These are phyloP conservation scores for Tricholoma terreum DNA, from an alignment of 768 basidiomycete species.

Conservation along the genomic window DNA sequence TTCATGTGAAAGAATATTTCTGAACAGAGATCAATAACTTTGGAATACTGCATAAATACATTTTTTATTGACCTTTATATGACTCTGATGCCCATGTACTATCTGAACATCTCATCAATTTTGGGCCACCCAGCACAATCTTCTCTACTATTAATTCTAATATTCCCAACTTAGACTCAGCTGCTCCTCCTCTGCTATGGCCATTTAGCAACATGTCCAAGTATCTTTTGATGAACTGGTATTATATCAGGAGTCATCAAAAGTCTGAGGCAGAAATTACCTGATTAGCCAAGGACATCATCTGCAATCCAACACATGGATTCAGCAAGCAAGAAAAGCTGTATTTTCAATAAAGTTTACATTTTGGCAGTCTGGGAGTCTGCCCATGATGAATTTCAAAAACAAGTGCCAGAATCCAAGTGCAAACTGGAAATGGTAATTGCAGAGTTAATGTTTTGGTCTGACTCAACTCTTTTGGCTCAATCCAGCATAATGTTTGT, in stretches of 20 bases:
- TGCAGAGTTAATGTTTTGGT: background rate
- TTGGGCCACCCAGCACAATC: no score
- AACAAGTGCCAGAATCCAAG: background rate
- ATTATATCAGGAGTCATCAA: no score
- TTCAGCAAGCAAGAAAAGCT: background rate
- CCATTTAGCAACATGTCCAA: no score
- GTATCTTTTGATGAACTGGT: no score
- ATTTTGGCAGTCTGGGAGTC: background rate
- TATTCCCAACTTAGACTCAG: no score
- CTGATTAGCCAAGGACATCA: no score
- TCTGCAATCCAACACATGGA: background rate
- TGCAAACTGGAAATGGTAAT: background rate
- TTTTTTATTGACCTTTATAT: conserved; percentile 13
- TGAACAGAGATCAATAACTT: conserved; percentile 6
- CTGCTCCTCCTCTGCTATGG: conserved; percentile 15
- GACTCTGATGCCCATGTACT: conserved; percentile 14
- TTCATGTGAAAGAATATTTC: conserved; percentile 9
- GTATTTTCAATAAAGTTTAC: background rate
- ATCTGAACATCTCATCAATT: conserved; percentile 16
- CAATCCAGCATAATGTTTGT: background rate
- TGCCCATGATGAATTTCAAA: background rate
- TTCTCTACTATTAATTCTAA: no score
- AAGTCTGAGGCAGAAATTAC: no score
- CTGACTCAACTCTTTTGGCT: background rate
- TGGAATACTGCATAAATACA: conserved; percentile 2